Percentiles rank a stretch among this genome's conserved stretches.
Evolutionary conservation across 441 rosid species (phyloP).

Genomic region (Gossypium davidsonii): DNA sequence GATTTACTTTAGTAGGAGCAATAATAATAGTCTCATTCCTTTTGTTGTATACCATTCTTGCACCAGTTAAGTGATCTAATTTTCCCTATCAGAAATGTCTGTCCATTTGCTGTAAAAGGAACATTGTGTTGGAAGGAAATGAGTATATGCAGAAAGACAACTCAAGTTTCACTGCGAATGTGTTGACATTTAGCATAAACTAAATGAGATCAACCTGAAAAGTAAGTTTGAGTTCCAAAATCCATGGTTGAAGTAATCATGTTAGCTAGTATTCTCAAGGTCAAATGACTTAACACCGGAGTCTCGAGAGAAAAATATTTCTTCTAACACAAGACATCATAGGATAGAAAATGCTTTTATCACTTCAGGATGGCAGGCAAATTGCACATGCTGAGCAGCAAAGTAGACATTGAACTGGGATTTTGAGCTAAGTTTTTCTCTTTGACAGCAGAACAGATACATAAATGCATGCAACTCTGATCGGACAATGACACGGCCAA

Average conservation of each 20-base stretch:
- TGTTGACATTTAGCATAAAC: not conserved
- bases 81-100: not conserved
- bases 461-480: not conserved
- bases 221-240: too few species aligned
- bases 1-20: constrained; percentile 62
- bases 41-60: constrained; percentile 69
- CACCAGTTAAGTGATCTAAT: constrained; percentile 52
- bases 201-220: not conserved
- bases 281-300: too few species aligned
- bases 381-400: too few species aligned
- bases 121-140: not conserved
- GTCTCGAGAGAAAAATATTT: too few species aligned
- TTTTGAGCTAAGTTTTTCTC: too few species aligned
- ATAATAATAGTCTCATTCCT: constrained; percentile 61
- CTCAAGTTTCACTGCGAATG: not conserved
- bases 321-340: not conserved
- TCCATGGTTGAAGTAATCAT: too few species aligned
- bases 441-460: not conserved
- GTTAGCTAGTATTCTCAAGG: too few species aligned
- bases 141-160: not conserved
- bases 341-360: not conserved
- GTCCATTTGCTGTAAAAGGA: not conserved
- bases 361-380: not conserved
- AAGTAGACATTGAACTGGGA: too few species aligned
- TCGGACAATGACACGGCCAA: not conserved